These are phyloP conservation scores for Clarireedia homoeocarpa DNA, from an alignment of 2,329 filamentous ascomycete genomes.

Conservation along the genomic window DNA sequence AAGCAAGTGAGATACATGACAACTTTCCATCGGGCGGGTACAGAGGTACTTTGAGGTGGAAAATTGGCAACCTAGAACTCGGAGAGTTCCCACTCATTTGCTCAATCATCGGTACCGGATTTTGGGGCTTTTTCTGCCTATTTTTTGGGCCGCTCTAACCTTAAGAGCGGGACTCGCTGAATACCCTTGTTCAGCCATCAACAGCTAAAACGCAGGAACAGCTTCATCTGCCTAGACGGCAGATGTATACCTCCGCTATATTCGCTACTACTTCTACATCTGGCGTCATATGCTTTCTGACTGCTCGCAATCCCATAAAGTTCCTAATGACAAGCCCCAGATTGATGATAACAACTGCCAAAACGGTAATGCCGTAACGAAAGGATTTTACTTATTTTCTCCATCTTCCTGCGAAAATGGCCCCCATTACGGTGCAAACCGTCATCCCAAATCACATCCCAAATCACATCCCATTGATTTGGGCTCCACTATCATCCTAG, in stretches of 20 bases:
- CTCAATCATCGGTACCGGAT: no score
- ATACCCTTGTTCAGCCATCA: background rate
- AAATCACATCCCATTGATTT: background rate
- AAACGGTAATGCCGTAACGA: background rate
- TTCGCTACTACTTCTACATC: background rate
- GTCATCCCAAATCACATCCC: background rate
- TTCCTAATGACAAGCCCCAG: background rate
- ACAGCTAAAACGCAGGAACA: background rate
- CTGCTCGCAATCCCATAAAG: background rate
- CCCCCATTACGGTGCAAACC: background rate
- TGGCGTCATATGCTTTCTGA: background rate
- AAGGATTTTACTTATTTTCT: slow-evolving; percentile 1
- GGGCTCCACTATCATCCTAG: slow-evolving; percentile 5
- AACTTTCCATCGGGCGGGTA: background rate
- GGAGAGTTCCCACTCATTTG: no score
- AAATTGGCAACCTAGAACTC: background rate
- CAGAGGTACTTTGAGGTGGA: background rate
- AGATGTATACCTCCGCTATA: background rate
- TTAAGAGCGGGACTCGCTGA: no score
- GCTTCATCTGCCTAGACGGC: background rate
- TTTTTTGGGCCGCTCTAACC: background rate
- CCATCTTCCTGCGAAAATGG: slow-evolving; percentile 1
- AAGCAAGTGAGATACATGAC: no score
- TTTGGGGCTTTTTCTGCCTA: background rate
- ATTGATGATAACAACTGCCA: background rate